A percentile compares a stretch with the other conserved stretches of the same genome.
Evolutionary conservation across 805 yeast species (phyloP).

Genomic region (Huiozyma naganishii): DNA sequence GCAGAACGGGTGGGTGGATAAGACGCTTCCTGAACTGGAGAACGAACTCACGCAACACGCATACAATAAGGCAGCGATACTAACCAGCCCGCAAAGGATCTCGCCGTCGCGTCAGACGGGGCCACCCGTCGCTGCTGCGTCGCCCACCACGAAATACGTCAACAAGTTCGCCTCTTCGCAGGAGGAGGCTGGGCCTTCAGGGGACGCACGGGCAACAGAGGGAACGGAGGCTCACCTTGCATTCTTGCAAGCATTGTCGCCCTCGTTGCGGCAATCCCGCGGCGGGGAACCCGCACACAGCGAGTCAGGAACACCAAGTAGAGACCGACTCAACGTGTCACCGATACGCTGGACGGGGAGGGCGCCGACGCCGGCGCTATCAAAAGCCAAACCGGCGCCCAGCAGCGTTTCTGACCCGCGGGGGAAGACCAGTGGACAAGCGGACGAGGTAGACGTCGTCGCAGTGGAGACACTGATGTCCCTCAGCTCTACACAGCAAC

Average conservation of each 20-base stretch:
- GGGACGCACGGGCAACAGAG: constrained; percentile 4
- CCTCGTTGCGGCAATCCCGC: constrained; percentile 1
- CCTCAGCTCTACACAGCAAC: constrained; percentile 28
- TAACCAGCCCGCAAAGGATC: neutral
- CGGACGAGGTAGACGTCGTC: constrained; percentile 11
- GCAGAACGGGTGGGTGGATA: constrained; percentile 27
- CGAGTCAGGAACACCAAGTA: neutral
- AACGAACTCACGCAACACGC: constrained; percentile 7
- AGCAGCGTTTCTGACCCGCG: neutral
- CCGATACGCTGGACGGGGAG: constrained; percentile 5
- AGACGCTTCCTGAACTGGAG: constrained; percentile 21
- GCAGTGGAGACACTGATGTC: constrained; percentile 35
- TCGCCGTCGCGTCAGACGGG: neutral
- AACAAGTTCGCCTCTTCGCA: constrained; percentile 8
- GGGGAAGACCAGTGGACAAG: constrained; percentile 15
- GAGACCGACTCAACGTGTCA: neutral
- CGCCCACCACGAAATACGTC: constrained; percentile 3
- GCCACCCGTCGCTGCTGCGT: neutral
- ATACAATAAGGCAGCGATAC: neutral
- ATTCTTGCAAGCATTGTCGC: constrained; percentile 29
- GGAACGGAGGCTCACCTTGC: constrained; percentile 32
- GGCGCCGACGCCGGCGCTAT: neutral
- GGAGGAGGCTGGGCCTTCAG: constrained; percentile 4
- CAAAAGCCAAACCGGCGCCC: neutral
- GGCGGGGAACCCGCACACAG: constrained; percentile 7